phyloP scores from a whole-genome alignment of 2,329 filamentous ascomycete species.

The Periconia digitata region DNA sequence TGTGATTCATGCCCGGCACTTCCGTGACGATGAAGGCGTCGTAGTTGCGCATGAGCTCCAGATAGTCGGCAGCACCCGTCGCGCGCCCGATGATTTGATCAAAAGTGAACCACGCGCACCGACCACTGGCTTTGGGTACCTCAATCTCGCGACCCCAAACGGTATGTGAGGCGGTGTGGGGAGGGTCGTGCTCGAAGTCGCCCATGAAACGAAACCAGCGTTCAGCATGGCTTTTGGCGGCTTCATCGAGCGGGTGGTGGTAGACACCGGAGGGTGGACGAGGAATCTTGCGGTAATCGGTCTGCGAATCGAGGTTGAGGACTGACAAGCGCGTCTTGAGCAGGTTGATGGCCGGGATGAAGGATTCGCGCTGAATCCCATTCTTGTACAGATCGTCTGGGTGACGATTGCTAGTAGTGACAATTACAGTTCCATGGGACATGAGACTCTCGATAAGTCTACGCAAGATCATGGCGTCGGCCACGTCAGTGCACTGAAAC shows the following conservation, averaged over 20 bases:
- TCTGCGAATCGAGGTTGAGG: conserved; percentile 91
- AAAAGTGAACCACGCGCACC: conserved; percentile 88
- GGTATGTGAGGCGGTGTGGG: conserved; percentile 74
- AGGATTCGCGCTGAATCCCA: conserved; percentile 92
- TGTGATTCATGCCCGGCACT: conserved; percentile 87
- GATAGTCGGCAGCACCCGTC: conserved; percentile 90
- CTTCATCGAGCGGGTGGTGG: conserved; percentile 79
- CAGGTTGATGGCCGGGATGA: conserved; percentile 91
- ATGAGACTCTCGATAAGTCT: conserved; percentile 87
- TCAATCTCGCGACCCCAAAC: conserved; percentile 93
- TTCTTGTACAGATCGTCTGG: conserved; percentile 97
- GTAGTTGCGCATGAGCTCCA: conserved; percentile 87
- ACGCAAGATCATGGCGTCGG: conserved; percentile 96
- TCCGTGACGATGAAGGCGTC: conserved; percentile 91
- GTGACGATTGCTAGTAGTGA: conserved; percentile 96
- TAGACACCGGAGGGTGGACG: conserved; percentile 92
- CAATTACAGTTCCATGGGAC: conserved; percentile 93
- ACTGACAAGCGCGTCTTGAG: conserved; percentile 82
- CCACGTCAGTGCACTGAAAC: conserved; percentile 98
- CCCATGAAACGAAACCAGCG: conserved; percentile 97
- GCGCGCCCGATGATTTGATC: conserved; percentile 86
- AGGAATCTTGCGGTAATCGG: conserved; percentile 96
- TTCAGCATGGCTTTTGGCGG: conserved; percentile 78
- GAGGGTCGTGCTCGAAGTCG: conserved; percentile 73
- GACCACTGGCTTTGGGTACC: conserved; percentile 85